Evolutionary conservation across 192 early-diverging fungal genomes (phyloP).

Genomic region (Rhizophagus sp.): DNA sequence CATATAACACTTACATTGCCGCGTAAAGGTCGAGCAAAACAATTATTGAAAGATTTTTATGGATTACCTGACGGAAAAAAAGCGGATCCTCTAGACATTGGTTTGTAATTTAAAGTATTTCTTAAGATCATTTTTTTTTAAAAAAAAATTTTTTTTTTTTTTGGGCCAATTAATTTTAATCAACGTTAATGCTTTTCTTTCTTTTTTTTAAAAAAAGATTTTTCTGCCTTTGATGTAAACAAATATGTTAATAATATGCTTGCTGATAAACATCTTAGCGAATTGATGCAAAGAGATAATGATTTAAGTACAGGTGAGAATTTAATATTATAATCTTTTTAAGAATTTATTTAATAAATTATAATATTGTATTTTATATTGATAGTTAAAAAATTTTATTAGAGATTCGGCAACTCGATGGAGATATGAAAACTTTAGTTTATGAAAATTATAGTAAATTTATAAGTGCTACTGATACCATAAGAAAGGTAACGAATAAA

Average conservation of each 20-base stretch:
- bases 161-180: neutral
- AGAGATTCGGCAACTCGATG: constrained; percentile 88
- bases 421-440: constrained; percentile 95
- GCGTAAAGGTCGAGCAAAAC: constrained; percentile 36
- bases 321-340: neutral
- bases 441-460: constrained; percentile 99
- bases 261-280: constrained; percentile 64
- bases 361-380: neutral
- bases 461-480: constrained; percentile 92
- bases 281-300: constrained; percentile 75
- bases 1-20: constrained; percentile 17
- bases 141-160: neutral
- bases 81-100: constrained; percentile 70
- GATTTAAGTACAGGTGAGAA: constrained; percentile 66
- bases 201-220: constrained; percentile 46
- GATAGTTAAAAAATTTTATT: neutral
- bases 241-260: constrained; percentile 78
- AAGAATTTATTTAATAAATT: neutral
- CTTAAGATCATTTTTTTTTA: neutral
- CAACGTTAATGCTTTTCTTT: neutral
- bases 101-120: constrained; percentile 37
- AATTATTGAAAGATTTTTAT: constrained; percentile 60
- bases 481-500: constrained; percentile 56
- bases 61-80: constrained; percentile 46
- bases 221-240: constrained; percentile 70